Conservation (phyloP, 768 basidiomycete species). For the Porpolomopsis calyptriformis region DNA sequence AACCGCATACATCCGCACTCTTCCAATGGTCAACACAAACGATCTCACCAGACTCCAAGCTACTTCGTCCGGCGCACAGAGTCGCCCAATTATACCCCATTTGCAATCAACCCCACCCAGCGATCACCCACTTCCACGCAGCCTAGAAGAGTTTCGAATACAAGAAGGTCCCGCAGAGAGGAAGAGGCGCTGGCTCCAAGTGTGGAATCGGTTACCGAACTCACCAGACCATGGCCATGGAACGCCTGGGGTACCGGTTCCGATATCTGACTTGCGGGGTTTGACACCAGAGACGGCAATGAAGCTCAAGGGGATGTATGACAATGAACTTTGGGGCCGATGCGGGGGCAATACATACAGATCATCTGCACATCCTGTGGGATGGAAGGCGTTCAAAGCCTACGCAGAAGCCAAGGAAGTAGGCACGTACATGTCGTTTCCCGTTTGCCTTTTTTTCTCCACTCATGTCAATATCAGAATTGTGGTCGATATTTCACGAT, state of each 20-base stretch:
- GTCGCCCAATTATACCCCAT: constrained; percentile 47
- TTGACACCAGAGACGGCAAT: constrained; percentile 55
- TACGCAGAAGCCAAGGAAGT: constrained; percentile 77
- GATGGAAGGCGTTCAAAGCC: constrained; percentile 61
- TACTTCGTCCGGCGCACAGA: constrained; percentile 39
- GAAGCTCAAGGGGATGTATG: constrained; percentile 58
- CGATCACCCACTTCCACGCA: constrained; percentile 32
- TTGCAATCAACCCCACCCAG: constrained; percentile 39
- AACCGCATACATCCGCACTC: no score
- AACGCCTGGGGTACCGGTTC: constrained; percentile 5
- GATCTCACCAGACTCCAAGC: constrained; percentile 31
- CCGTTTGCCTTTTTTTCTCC: constrained; percentile 6
- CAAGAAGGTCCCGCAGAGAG: constrained; percentile 54
- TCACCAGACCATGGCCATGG: constrained; percentile 11
- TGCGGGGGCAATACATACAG: constrained; percentile 36
- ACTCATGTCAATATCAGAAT: constrained; percentile 36
- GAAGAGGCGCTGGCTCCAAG: constrained; percentile 45
- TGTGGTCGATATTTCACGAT: constrained; percentile 87
- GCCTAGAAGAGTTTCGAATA: constrained; percentile 52
- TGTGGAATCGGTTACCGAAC: constrained; percentile 52
- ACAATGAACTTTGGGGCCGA: constrained; percentile 58
- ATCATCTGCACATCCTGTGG: constrained; percentile 36
- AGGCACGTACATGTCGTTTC: constrained; percentile 37
- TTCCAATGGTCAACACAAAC: constrained; percentile 14
- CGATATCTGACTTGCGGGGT: constrained; percentile 11